A percentile compares a stretch with the other conserved stretches of the same genome.
These are phyloP conservation scores for Penicillium sp. DNA, from an alignment of 2,329 filamentous ascomycete species.

Conservation along the genomic window DNA sequence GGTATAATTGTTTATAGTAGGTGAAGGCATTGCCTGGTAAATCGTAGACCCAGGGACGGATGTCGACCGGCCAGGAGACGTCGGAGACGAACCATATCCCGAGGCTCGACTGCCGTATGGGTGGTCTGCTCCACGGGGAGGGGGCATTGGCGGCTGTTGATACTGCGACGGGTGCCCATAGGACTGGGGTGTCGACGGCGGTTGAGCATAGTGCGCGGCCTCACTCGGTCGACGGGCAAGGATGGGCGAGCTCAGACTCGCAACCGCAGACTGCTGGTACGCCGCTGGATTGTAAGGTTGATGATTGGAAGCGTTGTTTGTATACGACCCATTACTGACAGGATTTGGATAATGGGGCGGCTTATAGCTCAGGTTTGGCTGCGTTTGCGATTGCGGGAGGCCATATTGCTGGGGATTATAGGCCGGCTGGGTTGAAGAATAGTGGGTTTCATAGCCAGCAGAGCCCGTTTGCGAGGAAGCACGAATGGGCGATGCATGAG, in stretches of 20 bases:
- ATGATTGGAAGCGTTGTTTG: conserved; percentile 25
- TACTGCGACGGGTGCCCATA: conserved; percentile 25
- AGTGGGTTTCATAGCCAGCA: conserved; percentile 46
- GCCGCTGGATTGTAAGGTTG: conserved; percentile 48
- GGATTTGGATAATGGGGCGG: conserved; percentile 54
- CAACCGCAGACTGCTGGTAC: conserved; percentile 37
- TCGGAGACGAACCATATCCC: conserved; percentile 25
- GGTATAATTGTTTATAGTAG: conserved; percentile 17
- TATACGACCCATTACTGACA: conserved; percentile 22
- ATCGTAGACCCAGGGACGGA: conserved; percentile 21
- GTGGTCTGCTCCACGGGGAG: conserved; percentile 35
- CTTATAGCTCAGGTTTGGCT: conserved; percentile 58
- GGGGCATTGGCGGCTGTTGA: conserved; percentile 33
- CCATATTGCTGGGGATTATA: conserved; percentile 62
- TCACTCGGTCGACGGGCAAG: conserved; percentile 30
- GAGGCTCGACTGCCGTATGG: conserved; percentile 34
- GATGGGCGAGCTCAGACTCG: conserved; percentile 27
- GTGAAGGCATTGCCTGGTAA: conserved; percentile 23
- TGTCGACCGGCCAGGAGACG: conserved; percentile 20
- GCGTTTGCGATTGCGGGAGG: conserved; percentile 41
- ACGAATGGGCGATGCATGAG: conserved; percentile 34
- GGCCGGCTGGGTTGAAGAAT: conserved; percentile 42
- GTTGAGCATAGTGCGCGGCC: conserved; percentile 22
- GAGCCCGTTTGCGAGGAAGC: conserved; percentile 39
- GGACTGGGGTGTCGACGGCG: conserved; percentile 27